These are phyloP conservation scores for Fusarium camptoceras DNA, from an alignment of 2,329 filamentous ascomycete species.

Conservation along the genomic window DNA sequence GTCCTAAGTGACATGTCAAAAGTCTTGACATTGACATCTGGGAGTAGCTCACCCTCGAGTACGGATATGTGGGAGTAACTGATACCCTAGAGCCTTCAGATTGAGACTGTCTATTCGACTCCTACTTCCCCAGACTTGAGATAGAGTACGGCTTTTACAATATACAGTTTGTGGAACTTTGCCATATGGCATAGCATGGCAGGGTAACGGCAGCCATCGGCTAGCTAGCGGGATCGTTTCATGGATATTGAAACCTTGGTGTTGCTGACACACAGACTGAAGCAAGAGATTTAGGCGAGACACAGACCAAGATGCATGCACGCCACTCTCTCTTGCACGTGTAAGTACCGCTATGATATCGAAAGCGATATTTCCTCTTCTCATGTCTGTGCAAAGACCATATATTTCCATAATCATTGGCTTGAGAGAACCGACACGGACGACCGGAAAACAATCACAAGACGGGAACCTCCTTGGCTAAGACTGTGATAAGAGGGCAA, in stretches of 20 bases:
- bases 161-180: not conserved
- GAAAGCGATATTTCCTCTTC: not conserved
- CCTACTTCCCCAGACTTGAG: not conserved
- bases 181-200: not conserved
- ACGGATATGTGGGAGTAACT: not conserved
- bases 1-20: not conserved
- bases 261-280: conserved; percentile 5
- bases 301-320: not conserved
- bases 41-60: not conserved
- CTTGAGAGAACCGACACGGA: not conserved
- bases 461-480: too few species aligned
- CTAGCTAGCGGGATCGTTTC: conserved; percentile 1
- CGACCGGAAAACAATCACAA: not conserved
- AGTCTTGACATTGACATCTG: not conserved
- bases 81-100: not conserved
- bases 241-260: not conserved
- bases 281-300: not conserved
- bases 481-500: not conserved
- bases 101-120: not conserved
- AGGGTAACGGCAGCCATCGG: not conserved
- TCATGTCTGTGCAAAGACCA: not conserved
- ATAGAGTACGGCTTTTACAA: not conserved
- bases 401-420: not conserved
- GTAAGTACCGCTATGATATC: not conserved
- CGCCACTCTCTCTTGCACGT: not conserved